Percentiles rank a stretch among this genome's conserved stretches.
Evolutionary conservation across 192 early-diverging fungal genomes (phyloP).

Genomic region (Rhizoclosmatium globosum): DNA sequence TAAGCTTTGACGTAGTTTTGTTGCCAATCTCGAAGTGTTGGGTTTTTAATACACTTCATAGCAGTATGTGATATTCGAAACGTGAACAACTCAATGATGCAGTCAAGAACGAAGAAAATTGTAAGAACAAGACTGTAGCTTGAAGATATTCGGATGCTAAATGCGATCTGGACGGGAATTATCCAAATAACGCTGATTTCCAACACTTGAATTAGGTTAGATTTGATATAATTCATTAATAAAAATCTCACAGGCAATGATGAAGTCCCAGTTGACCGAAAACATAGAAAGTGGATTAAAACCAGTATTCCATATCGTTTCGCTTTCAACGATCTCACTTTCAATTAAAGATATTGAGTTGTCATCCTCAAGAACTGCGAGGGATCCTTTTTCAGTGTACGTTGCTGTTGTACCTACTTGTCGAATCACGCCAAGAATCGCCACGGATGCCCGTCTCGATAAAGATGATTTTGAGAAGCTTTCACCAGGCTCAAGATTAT

Average conservation of each 20-base stretch:
- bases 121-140: slow-evolving; percentile 14
- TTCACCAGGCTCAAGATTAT: too few relatives aligned
- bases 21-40: slow-evolving; percentile 26
- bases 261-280: slow-evolving; percentile 34
- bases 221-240: neutral
- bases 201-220: neutral
- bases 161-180: slow-evolving; percentile 26
- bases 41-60: slow-evolving; percentile 19
- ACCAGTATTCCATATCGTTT: neutral
- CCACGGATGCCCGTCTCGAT: neutral
- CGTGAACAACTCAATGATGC: slow-evolving; percentile 11
- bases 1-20: neutral
- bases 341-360: neutral
- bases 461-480: neutral
- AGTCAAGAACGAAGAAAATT: slow-evolving; percentile 26
- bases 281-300: slow-evolving; percentile 34
- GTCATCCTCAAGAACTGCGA: neutral
- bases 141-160: neutral
- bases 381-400: slow-evolving; percentile 27
- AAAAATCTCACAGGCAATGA: slow-evolving; percentile 36
- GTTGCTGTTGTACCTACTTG: slow-evolving; percentile 5
- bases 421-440: neutral
- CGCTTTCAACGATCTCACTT: neutral
- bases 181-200: slow-evolving; percentile 15
- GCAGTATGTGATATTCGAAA: slow-evolving; percentile 21